Percentiles rank a stretch among this genome's conserved stretches.
phyloP scores from a whole-genome alignment of 1,284 basidiomycete genomes.

The Rhodotorula sp. region DNA sequence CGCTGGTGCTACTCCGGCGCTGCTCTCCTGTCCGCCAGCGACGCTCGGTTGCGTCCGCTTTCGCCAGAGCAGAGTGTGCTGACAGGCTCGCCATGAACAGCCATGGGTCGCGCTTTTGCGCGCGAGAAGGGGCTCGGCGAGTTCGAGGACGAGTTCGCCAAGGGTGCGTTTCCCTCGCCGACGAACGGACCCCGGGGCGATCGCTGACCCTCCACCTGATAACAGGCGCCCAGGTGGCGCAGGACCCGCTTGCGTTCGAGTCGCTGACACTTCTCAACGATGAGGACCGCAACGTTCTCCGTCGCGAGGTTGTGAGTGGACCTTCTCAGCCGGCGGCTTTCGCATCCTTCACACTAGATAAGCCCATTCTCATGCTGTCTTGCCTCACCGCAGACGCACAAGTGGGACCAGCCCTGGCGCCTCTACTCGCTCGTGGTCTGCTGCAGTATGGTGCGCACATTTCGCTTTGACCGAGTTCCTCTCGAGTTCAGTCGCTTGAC shows the following conservation, averaged over 20 bases:
- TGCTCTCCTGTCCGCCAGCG: not conserved
- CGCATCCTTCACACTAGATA: not conserved
- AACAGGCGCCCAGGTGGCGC: conserved; percentile 33
- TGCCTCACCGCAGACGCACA: conserved; percentile 14
- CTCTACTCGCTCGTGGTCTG: conserved; percentile 50
- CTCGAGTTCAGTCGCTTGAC: no score
- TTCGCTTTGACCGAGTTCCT: no score
- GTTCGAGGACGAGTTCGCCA: conserved; percentile 34
- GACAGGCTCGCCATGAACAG: not conserved
- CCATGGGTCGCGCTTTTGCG: conserved; percentile 40
- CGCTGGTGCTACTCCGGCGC: not conserved
- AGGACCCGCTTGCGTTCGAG: conserved; percentile 42
- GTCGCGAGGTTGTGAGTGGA: conserved; percentile 38
- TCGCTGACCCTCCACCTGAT: no score
- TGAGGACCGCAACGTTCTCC: conserved; percentile 46
- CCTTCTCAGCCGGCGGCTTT: not conserved
- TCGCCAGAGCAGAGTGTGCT: not conserved
- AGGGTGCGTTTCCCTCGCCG: not conserved
- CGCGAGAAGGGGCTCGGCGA: conserved; percentile 36
- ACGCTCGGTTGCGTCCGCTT: not conserved
- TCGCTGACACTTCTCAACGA: conserved; percentile 44
- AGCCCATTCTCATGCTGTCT: not conserved
- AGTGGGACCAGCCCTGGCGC: conserved; percentile 51
- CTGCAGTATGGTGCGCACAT: conserved; percentile 42
- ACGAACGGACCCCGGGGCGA: no score